Evolutionary conservation across 108 stramenopile genomes (phyloP), one percentile per base, ranked within the genome.

Genomic region (Discostella stelligeroides): DNA sequence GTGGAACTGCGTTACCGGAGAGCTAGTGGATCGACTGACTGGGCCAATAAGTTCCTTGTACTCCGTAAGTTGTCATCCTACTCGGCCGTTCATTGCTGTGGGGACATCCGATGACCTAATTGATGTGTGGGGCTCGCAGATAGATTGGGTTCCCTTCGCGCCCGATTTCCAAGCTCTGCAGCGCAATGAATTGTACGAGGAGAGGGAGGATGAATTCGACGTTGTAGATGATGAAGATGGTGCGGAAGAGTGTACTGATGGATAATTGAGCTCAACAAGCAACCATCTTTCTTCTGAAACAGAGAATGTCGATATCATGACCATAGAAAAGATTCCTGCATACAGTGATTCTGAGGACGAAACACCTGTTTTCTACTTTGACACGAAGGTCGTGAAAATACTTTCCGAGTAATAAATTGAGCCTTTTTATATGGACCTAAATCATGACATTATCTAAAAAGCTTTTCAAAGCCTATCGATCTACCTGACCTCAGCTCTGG

Each of bases 151-250:
- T 11, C 84, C 87, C 9, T 95, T 90, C 80, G 90, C 93, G 15
- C 90, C 93, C 1, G 86, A 90, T 63, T 95, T 95, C 65, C 90
- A 95, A 58, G 86, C 89, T 8, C 81, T 92, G 51, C 85, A 83
- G 27, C 60, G 53, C 50, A 95, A 92, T 72, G 84, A 90, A 15
- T 82, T 90, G 54, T 95, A 95, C 59, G 72, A 84, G 15, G 85
- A 86, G 66, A 68, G 69, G 30, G 93, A 95, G 49, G 90, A 90
- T 66, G 90, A 95, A 63, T 86, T 92, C 67, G 93, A 95, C 68
- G 50, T 88, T 21, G 84, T 81, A 3, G 58, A 70, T 23, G 73
- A 83, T 34, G 53, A 47, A 5, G 60, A 47, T 14, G 64, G 69
- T 20, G 79, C 66, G n/a, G 53, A 54, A 11, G 76, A 70, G 45